Base-by-base conservation (phyloP, 2,329 filamentous ascomycete species). In the Metarhizium sp. region DNA sequence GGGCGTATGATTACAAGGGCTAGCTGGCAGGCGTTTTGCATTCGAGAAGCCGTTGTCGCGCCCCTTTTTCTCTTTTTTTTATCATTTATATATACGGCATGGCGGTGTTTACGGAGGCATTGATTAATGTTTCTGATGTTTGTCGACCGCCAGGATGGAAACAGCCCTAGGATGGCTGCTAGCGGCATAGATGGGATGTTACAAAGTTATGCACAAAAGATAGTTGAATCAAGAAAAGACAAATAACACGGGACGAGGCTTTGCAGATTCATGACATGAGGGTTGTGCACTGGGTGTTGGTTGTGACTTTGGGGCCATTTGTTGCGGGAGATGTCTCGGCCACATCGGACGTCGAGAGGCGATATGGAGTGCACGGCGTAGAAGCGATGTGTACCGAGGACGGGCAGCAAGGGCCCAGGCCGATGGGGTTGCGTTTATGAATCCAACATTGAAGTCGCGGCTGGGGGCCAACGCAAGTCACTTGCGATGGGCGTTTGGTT, bases 121-220 rank as follows among this genome's bases (percentile, higher is more conserved):
- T 54, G 40, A 45, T 51, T 52, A 10, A 25, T 50, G 18, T 47
- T 32, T 52, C 32, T 38, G 25, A 54, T 51, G 49, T 34, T 51
- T 42, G 38, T 20, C n/a, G 25, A 52, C 30, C 34, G 46, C 42
- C 32, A 55, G 40, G 46, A 55, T 52, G 53, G 18, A 38, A 36
- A 14, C 18, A 7, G 14, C 11, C 7, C 11, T 8, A 45, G 54
- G 18, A 50, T 47, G 38, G 30, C 38, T 36, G 50, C 29, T 32
- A 45, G 50, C 59, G 59, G 55, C 53, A 62, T 62, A 61, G 60
- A 61, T 52, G 57, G 55, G 57, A 59, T 56, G 58, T 50, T 55
- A 53, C 18, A 62, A 61, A 59, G 59, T 58, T 57, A 61, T 59
- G 55, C 45, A 55, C 56, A 58, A 50, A 45, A 61, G 55, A 60